Percentiles rank a stretch among this genome's conserved stretches.
These are phyloP conservation scores for Lepiota venenata DNA, from an alignment of 768 basidiomycete genomes.

Conservation along the genomic window DNA sequence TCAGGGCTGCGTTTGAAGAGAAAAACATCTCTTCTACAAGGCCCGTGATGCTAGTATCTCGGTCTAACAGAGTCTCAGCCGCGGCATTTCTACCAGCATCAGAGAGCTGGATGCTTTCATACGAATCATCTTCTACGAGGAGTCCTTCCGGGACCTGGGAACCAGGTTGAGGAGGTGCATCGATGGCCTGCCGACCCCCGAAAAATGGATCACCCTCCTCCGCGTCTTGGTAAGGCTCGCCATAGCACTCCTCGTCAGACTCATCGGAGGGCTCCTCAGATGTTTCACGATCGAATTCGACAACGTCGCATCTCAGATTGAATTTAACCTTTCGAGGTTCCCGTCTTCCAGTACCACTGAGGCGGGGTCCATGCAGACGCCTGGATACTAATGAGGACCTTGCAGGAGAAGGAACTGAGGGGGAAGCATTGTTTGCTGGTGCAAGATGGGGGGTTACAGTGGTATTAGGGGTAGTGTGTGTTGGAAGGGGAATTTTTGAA, in stretches of 20 bases:
- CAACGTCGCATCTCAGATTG: constrained; percentile 74
- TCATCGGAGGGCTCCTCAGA: constrained; percentile 23
- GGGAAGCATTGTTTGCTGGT: constrained; percentile 22
- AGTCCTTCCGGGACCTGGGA: not conserved
- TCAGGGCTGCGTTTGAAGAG: constrained; percentile 27
- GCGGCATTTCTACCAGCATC: constrained; percentile 36
- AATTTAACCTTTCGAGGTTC: constrained; percentile 77
- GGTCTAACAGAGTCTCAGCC: constrained; percentile 34
- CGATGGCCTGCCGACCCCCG: not conserved
- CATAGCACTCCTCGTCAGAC: constrained; percentile 25
- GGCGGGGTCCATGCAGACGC: constrained; percentile 74
- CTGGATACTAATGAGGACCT: constrained; percentile 70
- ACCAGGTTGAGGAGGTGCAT: not conserved
- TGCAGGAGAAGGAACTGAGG: constrained; percentile 45
- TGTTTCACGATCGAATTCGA: constrained; percentile 69
- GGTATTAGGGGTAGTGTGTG: constrained; percentile 14
- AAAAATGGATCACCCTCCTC: constrained; percentile 22
- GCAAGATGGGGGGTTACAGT: not conserved
- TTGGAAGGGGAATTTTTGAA: constrained; percentile 18
- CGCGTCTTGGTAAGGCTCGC: constrained; percentile 15
- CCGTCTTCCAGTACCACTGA: constrained; percentile 45
- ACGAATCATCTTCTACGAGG: constrained; percentile 26
- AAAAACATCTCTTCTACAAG: constrained; percentile 70
- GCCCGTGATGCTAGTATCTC: constrained; percentile 64
- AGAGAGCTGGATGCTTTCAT: constrained; percentile 42